Evolutionary conservation across 1,284 basidiomycete species (phyloP), one percentile per base, ranked within the genome.

Genomic region (Malassezia restricta): DNA sequence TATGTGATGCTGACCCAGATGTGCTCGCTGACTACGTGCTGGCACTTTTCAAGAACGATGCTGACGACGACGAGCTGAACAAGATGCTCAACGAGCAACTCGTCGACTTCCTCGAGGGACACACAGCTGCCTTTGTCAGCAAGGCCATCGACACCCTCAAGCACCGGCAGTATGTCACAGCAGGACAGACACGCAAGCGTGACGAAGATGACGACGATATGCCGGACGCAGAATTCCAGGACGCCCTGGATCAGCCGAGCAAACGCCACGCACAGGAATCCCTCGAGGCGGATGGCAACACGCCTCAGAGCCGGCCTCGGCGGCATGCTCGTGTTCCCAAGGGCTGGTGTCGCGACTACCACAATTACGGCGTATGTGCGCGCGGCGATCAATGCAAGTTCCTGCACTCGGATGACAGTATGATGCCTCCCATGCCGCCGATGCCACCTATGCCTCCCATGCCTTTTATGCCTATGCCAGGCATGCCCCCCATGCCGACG

Each of bases 1-100:
- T 46, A 78, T 94, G 88, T 72, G 91, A 96, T 74, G 91, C 91
- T 48, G 91, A 95, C 73, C 90, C 91, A 24, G 83, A 84, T 31
- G 88, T 91, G 17, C 81, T 96, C 46, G 84, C 87, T 11, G 89
- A 95, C 73, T 96, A 95, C 73, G 85, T 95, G 62, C 80, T 94
- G 44, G 91, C 91, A n/a, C 77, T 96, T 47, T 77, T 95, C 52
- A 89, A 89, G 71, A 87, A 92, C 74, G 87, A 88, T 75, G 82
- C 82, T 8, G 79, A 84, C 5, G 86, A 90, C 68, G 73, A 75
- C n/a, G 85, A 91, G 60, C 83, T 94, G 78, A 79, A 84, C 61
- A 81, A 82, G 58, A 85, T 88, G 69, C 77, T 95, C 47, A 74
- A 78, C 8, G 72, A 79, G 1, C 87, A 94, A 71, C 78, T 95